Evolutionary conservation across 805 yeast species (phyloP), one percentile per base, ranked within the genome.

Genomic region (Ogataea nitratoaversa): DNA sequence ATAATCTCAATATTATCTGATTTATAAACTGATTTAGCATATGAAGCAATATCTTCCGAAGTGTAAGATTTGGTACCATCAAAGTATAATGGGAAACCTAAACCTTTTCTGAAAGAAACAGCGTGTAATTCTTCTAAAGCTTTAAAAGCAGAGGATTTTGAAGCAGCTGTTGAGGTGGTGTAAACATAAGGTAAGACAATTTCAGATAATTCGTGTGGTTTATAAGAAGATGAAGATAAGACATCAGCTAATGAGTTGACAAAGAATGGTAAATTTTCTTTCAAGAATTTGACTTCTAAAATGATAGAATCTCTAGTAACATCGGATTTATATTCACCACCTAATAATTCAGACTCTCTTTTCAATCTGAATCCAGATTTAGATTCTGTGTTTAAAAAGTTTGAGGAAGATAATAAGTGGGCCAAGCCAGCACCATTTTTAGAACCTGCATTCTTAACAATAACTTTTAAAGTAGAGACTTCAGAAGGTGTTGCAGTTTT

Each of bases 311-410:
- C 98, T 72, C 96, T 84, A 65, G 85, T 79, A 54, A 88, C 82
- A 42, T 60, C 56, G 33, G 95, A 71, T 36, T 74, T 60, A 65
- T 88, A 77, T 45, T 66, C 67, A 62, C 96, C 98, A 53, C 99
- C 98, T 50, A 91, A 74, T 50, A 93, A 78, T 71, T 91, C 99
- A 37, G 90, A 71, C 71, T 93, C 99, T 69, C 99, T 85, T 60
- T 89, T 84, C 59, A 90, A 74, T 72, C 98, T 85, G 62, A 93
- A 75, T 19, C 93, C 96, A 16, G 96, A 84, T 66, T 88, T 87
- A 54, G 78, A 65, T 47, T 73, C 72, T 42, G 96, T 88, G 74
- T 84, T 82, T 62, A 84, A 78, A 73, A 84, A 93, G 56, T 82
- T 83, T 66, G 79, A 89, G 66, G 88, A 78, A 58, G 91, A 78